Evolutionary conservation across 768 basidiomycete species (phyloP), one percentile per base, ranked within the genome.

Genomic region (Sistotremastrum niveocremeum): DNA sequence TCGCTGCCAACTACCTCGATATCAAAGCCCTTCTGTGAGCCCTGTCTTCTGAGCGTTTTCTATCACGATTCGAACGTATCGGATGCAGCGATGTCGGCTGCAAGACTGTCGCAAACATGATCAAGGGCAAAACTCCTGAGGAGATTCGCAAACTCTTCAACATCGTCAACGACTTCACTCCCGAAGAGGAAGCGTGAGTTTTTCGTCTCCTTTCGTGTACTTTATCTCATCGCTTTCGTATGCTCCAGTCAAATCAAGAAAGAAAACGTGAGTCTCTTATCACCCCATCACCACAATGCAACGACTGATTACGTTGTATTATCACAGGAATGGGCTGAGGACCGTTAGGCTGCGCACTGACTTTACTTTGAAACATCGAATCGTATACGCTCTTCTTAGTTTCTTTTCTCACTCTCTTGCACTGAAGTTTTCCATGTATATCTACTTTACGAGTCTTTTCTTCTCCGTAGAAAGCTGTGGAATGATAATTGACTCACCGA

Each of bases 21-120:
- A 98, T 99, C 75, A 98, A 98, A 70, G 84, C 93, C 20, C 76
- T 98, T 41, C 79, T 98, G 94, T 95, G 57, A 54, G 86, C 70
- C 30, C 33, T 6, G 28, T 37, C 34, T 33, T 30, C 12, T 38
- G 46, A n/a, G 47, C 51, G 6, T 36, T 49, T 41, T 11, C 31
- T 31, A 43, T n/a, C 34, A 30, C 50, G 46, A 29, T 54, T 41
- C 49, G 40, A 34, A 49, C 44, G 31, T 32, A 36, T 33, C 31
- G 34, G 32, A 2, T 31, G 35, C 53, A 94, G 90, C 54, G 93
- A 95, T 59, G 89, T 95, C 49, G 93, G 93, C 1, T 95, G 93
- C 77, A 94, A 95, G 73, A 95, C 90, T 3, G 93, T 95, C 4
- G 95, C 95, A 9, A 98, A 98, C 74, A 99, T 98, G 95, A 98